A percentile compares a stretch with the other conserved stretches of the same genome.
These are phyloP conservation scores for Erysimum pusillum DNA, from an alignment of 441 rosid genomes.

Conservation along the genomic window DNA sequence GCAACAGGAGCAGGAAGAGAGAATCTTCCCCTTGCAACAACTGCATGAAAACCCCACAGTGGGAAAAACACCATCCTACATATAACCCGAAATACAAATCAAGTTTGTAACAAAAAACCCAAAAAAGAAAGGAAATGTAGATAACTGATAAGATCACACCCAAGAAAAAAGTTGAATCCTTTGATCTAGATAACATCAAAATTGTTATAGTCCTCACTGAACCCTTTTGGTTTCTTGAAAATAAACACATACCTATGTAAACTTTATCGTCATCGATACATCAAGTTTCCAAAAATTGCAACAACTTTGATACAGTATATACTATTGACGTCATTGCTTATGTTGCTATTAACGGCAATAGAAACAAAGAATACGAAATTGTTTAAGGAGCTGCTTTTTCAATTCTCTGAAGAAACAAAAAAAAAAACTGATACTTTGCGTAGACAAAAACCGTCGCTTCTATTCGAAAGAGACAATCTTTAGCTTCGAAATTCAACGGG, in stretches of 20 bases:
- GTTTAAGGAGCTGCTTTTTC: background rate
- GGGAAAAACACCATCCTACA: slow-evolving; percentile 89
- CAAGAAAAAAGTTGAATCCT: background rate
- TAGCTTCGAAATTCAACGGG: slow-evolving; percentile 15
- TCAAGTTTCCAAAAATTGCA: slow-evolving; percentile 24
- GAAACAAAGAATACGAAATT: slow-evolving; percentile 27
- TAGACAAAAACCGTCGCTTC: background rate
- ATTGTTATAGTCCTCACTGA: background rate
- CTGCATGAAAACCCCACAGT: slow-evolving; percentile 91
- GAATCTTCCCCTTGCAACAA: slow-evolving; percentile 96
- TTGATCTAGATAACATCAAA: background rate
- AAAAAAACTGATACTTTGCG: background rate
- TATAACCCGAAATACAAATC: slow-evolving; percentile 30
- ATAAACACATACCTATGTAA: slow-evolving; percentile 17
- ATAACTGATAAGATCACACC: background rate
- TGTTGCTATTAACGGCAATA: background rate
- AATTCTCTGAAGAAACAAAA: background rate
- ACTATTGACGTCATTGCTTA: slow-evolving; percentile 16
- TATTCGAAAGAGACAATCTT: slow-evolving; percentile 30
- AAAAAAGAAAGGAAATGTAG: background rate
- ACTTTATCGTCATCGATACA: background rate
- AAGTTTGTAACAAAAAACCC: background rate
- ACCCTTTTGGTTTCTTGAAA: background rate
- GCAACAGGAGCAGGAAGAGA: slow-evolving; percentile 97
- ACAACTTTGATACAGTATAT: background rate